Evolutionary conservation across 2,329 filamentous ascomycete genomes (phyloP).

Genomic region (Fusarium pilosicola): DNA sequence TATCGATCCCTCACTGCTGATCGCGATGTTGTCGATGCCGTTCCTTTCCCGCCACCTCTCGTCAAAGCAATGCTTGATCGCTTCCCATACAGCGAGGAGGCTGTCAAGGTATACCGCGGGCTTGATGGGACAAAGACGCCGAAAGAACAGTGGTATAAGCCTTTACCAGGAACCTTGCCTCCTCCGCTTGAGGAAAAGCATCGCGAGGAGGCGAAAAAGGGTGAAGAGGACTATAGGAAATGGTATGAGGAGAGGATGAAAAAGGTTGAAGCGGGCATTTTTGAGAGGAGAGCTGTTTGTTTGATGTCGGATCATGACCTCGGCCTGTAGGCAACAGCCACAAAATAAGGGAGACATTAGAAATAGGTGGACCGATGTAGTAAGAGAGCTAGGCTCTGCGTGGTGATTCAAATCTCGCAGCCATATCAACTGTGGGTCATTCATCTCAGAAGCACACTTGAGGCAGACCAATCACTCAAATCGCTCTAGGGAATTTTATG

Average conservation of each 20-base stretch:
- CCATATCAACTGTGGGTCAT: background rate
- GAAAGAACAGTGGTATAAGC: conserved; percentile 4
- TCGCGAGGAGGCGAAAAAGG: background rate
- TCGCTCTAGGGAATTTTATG: background rate
- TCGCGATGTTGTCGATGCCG: conserved; percentile 29
- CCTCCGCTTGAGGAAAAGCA: background rate
- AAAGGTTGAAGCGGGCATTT: background rate
- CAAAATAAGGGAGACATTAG: background rate
- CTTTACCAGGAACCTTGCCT: background rate
- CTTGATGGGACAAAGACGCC: conserved; percentile 47
- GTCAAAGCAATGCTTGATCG: conserved; percentile 33
- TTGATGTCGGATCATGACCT: conserved; percentile 9
- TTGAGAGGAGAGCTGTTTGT: background rate
- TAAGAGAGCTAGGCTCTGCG: accelerated
- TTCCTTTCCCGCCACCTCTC: background rate
- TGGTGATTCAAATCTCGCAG: accelerated
- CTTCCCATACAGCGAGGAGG: conserved; percentile 4
- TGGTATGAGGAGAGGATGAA: background rate
- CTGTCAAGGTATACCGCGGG: conserved; percentile 8
- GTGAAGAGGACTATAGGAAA: background rate
- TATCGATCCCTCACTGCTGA: conserved; percentile 27
- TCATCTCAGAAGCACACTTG: background rate
- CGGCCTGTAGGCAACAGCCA: background rate
- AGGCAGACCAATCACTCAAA: accelerated
- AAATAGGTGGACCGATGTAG: background rate